Conservation (phyloP, 208 protist species). For the Leishmania major region DNA sequence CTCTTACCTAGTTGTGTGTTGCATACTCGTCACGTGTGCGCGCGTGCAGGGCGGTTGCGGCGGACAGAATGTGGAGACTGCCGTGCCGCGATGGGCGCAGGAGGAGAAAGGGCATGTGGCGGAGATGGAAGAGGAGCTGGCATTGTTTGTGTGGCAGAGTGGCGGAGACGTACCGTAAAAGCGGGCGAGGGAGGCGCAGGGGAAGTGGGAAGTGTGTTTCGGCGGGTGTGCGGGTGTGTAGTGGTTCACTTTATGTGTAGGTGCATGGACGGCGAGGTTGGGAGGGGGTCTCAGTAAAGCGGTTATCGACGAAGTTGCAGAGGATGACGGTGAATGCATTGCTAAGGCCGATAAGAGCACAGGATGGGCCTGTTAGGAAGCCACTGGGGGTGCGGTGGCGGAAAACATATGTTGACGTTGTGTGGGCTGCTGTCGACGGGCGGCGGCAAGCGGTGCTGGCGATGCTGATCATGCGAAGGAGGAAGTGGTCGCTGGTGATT, state of each 20-base stretch:
- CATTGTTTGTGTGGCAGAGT: background rate
- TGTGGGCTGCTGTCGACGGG: background rate
- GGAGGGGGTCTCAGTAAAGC: too few relatives aligned
- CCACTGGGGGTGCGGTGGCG: background rate
- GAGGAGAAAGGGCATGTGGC: background rate
- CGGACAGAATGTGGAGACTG: background rate
- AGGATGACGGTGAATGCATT: too few relatives aligned
- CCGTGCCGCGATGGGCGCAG: background rate
- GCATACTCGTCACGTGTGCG: conserved; percentile 29
- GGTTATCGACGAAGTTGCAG: too few relatives aligned
- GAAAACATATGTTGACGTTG: background rate
- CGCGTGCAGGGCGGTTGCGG: background rate
- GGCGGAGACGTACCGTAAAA: background rate
- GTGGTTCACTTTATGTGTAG: conserved; percentile 24
- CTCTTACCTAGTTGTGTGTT: conserved; percentile 34
- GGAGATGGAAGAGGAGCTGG: too few relatives aligned
- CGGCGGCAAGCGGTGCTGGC: background rate
- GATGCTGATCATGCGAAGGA: background rate
- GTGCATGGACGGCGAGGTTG: background rate
- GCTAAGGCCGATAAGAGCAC: background rate
- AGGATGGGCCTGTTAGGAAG: background rate
- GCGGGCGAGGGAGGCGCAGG: background rate
- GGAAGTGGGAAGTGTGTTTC: background rate
- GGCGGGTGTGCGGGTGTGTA: background rate
- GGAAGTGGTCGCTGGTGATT: background rate